Base-by-base conservation (phyloP, 2,329 filamentous ascomycete species). In the Rhynchosporium graminicola region DNA sequence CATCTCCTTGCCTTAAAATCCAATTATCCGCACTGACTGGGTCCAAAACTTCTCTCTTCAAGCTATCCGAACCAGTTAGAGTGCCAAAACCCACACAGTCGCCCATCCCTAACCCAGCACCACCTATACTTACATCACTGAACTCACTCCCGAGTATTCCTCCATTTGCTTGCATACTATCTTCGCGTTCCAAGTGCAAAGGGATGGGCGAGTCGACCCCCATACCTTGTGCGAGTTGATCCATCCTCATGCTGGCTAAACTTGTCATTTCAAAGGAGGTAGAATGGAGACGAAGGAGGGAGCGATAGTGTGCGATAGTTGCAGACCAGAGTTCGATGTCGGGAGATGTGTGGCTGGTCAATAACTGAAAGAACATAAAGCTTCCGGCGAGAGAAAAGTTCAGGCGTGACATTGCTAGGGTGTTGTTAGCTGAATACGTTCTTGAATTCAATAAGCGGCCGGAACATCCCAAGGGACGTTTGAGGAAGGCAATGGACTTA, bases 291-390 rank as follows among this genome's bases (percentile, higher is more conserved):
- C 63, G 57, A 2, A 71, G 60, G 0, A 71, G 58, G 2, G 62
- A 63, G 9, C 69, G 66, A 48, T 69, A 71, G 52, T 67, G 68
- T 5, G 67, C 60, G 29, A 70, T 69, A 12, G 65, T 68, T n/a
- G 42, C 15, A 26, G 67, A 68, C 68, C 68, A 71, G 61, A 66
- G 69, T 33, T 67, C 64, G 40, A 70, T 69, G 29, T 71, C 70
- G 38, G 61, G 46, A 9, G 64, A 59, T 4, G 67, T 66, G 48
- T 68, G 63, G 56, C 60, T 64, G 13, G 70, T 70, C 13, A 71
- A 62, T 31, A 71, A 66, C 33, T 68, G 68, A 54, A 62, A 67
- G 59, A 69, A 69, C 64, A 69, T 68, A 59, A 70, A 70, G n/a
- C 66, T 64, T 1, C 69, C 69, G 3, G 64, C 61, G 10, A 70